phyloP scores from a whole-genome alignment of 2,329 filamentous ascomycete species.

The Neocucurbitaria cava region DNA sequence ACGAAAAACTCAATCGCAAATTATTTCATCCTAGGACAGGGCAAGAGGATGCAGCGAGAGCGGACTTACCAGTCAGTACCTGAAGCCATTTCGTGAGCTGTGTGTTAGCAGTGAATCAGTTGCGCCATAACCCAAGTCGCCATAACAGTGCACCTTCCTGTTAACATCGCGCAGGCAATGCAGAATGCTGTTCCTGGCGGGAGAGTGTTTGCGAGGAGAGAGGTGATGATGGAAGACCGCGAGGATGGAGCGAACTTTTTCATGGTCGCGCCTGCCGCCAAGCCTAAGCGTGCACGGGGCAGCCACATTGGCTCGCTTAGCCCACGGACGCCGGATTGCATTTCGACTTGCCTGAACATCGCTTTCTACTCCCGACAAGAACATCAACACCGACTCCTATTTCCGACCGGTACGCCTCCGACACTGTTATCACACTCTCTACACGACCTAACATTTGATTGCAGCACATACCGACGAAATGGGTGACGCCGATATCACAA shows the following conservation, averaged over 20 bases:
- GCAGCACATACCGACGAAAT: conserved; percentile 52
- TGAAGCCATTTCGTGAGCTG: conserved; percentile 1
- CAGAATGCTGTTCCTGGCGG: not conserved
- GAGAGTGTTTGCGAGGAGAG: not conserved
- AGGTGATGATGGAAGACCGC: conserved; percentile 6
- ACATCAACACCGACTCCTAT: conserved; percentile 45
- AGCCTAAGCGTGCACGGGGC: not conserved
- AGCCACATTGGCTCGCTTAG: conserved; percentile 1
- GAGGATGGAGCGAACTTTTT: conserved; percentile 21
- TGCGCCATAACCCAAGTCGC: too few relatives aligned
- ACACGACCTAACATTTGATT: conserved; percentile 32
- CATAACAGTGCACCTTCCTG: not conserved
- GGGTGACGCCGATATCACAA: conserved; percentile 57
- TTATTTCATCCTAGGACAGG: conserved; percentile 82
- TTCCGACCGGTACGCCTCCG: conserved; percentile 49
- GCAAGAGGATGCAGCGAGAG: conserved; percentile 3
- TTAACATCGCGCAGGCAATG: not conserved
- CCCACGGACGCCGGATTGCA: not conserved
- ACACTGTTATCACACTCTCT: conserved; percentile 27
- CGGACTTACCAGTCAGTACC: conserved; percentile 29
- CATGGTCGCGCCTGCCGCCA: not conserved
- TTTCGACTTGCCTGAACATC: conserved; percentile 23
- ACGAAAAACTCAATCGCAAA: conserved; percentile 95
- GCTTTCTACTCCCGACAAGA: conserved; percentile 34
- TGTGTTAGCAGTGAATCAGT: not conserved